Evolutionary conservation across 2,329 filamentous ascomycete genomes (phyloP), one percentile per base, ranked within the genome.

Genomic region (Ophiostoma australiae): DNA sequence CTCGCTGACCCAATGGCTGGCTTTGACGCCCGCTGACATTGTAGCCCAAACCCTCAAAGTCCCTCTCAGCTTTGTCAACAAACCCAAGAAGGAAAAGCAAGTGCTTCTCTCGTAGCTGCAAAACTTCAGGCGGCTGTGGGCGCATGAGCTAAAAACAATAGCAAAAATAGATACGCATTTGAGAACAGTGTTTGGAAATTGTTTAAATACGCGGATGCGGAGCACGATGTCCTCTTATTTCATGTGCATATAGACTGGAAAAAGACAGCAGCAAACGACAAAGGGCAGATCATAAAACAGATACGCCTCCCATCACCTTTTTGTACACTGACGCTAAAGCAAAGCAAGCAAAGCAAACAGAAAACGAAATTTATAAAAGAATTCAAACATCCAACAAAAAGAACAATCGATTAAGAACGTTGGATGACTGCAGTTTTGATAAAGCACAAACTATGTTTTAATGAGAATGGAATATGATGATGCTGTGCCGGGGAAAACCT

Each of bases 1-100:
- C 73, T 84, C 86, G 0, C 78, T 91, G 63, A 87, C 86, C 0
- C 89, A 91, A 77, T 92, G 89, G 89, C 81, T 92, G 55, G 89
- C 89, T 0, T 79, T 91, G 69, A 91, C 89, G 0, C 89, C 89
- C 0, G 80, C 85, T 0, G 85, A 88, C 67, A 83, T 90, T 69
- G 87, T 90, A 20, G 85, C 87, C 0, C 83, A 86, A 77, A 83
- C 84, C 1, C 80, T 90, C 17, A 89, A 88, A 75, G 83, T 90
- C 17, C 83, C 86, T 0, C 75, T 87, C 4, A 81, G 82, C n/a
- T 81, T 89, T 67, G 86, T 86, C 1, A 78, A 86, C 75, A 79
- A 82, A 11, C 74, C 89, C 71, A 87, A 89, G 80, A 89, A 87
- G 77, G 85, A 90, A 78, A 90, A 90, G 80, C 86, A 89, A 76